Evolutionary conservation across 2,329 filamentous ascomycete genomes (phyloP).

Genomic region (Fusarium coicis): DNA sequence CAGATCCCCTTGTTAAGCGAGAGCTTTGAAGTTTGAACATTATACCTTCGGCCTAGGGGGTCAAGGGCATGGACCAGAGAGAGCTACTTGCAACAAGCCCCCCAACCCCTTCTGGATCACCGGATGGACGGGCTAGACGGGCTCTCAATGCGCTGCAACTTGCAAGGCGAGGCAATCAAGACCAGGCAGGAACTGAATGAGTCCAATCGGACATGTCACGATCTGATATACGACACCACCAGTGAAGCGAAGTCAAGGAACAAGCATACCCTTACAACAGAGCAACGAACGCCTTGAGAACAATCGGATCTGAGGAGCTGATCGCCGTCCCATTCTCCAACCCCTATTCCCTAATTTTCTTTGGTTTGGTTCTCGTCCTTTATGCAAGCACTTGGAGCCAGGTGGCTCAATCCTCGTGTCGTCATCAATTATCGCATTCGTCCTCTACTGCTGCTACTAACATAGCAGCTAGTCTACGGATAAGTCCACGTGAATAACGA

Average conservation of each 20-base stretch:
- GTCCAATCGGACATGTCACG: constrained; percentile 9
- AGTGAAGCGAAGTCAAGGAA: constrained; percentile 9
- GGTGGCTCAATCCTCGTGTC: constrained; percentile 19
- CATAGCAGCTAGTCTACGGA: not conserved
- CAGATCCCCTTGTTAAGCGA: constrained; percentile 10
- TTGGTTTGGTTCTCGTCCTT: not conserved
- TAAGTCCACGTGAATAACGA: constrained; percentile 5
- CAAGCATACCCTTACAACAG: constrained; percentile 29
- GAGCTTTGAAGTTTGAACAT: not conserved
- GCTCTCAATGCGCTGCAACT: constrained; percentile 10
- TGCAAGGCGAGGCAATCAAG: constrained; percentile 9
- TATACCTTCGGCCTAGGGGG: not conserved
- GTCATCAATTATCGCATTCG: constrained; percentile 15
- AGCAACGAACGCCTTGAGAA: constrained; percentile 24
- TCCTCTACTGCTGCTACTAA: not conserved
- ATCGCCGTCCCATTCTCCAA: constrained; percentile 10
- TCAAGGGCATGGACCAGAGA: constrained; percentile 14
- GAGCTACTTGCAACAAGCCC: constrained; percentile 13
- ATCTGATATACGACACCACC: constrained; percentile 8
- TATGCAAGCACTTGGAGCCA: constrained; percentile 12
- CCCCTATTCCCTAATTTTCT: constrained; percentile 17
- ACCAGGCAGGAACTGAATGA: constrained; percentile 5
- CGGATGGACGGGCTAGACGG: constrained; percentile 16
- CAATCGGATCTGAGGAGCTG: constrained; percentile 21
- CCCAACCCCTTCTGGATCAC: constrained; percentile 8